Evolutionary conservation across 257 asterid species (phyloP).

Genomic region (Phtheirospermum japonicum): DNA sequence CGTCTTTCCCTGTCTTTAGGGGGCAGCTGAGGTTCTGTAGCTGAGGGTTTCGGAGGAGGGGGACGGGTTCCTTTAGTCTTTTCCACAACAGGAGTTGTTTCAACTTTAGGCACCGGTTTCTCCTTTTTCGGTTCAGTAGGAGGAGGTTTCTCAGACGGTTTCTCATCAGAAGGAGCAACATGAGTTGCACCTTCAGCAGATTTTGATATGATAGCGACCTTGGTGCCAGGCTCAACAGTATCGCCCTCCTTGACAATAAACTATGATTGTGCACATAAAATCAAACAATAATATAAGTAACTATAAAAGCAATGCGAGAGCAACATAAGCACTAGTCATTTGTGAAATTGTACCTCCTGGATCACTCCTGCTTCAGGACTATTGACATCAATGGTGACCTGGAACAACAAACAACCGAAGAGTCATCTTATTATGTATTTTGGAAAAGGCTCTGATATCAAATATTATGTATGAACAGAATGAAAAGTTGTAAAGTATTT

Average conservation of each 20-base stretch:
- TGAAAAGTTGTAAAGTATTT: conserved; percentile 9
- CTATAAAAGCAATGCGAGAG: conserved; percentile 2
- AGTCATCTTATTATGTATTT: conserved; percentile 19
- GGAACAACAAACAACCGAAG: conserved; percentile 30
- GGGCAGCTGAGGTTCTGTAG: conserved; percentile 88
- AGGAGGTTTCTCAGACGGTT: conserved; percentile 57
- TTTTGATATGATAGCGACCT: conserved; percentile 85
- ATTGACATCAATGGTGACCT: conserved; percentile 97
- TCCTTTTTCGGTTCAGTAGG: conserved; percentile 60
- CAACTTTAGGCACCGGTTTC: conserved; percentile 52
- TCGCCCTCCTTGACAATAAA: conserved; percentile 91
- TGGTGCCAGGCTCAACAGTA: conserved; percentile 90
- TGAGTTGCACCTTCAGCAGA: conserved; percentile 80
- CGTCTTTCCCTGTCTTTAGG: conserved; percentile 98
- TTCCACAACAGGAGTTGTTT: conserved; percentile 47
- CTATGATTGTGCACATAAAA: conserved; percentile 35
- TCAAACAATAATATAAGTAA: conserved; percentile 13
- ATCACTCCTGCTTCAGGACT: conserved; percentile 99
- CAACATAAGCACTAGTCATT: conserved; percentile 8
- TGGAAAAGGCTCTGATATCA: conserved; percentile 10
- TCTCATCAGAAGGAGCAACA: conserved; percentile 85
- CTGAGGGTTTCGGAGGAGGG: conserved; percentile 62
- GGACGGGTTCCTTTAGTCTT: conserved; percentile 52
- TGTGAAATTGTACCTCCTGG: conserved; percentile 56
- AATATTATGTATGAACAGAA: neutral